Conservation (phyloP, 2,329 filamentous ascomycete genomes). For the Scedosporium apiospermum region DNA sequence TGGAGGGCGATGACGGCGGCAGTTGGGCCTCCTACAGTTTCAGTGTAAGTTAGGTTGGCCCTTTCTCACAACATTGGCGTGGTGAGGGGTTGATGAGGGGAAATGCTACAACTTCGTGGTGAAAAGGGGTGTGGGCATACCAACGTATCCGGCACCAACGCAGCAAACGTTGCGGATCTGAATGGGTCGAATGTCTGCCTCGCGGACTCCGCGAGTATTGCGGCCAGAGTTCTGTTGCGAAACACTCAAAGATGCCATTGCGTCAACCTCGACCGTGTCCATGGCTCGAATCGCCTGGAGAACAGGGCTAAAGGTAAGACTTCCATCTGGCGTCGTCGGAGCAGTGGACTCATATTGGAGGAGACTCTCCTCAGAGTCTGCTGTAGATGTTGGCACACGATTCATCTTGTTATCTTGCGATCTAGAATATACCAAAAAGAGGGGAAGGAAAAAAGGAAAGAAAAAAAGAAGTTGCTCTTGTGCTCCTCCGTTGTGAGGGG, state of each 20-base stretch:
- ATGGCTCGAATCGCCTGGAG: constrained; percentile 18
- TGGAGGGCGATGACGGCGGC: constrained; percentile 65
- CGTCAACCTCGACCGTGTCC: constrained; percentile 10
- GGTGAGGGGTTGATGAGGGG: neutral
- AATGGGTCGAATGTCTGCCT: neutral
- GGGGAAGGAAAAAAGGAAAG: neutral
- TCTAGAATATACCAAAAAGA: neutral
- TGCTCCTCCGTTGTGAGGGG: no score
- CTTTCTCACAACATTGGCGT: neutral
- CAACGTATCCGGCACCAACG: constrained; percentile 67
- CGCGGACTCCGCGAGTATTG: neutral
- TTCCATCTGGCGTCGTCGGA: constrained; percentile 34
- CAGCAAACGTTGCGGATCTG: constrained; percentile 55
- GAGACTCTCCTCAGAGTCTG: constrained; percentile 20
- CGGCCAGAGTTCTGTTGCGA: neutral
- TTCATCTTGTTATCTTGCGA: constrained; percentile 8
- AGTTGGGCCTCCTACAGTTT: constrained; percentile 55
- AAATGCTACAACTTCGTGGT: neutral
- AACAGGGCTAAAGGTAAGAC: constrained; percentile 30
- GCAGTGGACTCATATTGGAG: constrained; percentile 28
- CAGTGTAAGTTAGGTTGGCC: neutral
- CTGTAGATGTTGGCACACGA: constrained; percentile 9
- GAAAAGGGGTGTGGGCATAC: constrained; percentile 33
- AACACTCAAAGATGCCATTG: neutral
- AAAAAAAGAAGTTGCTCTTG: no score